phyloP scores from a whole-genome alignment of 2,329 filamentous ascomycete genomes.

The Ophioceras dolichostomum region DNA sequence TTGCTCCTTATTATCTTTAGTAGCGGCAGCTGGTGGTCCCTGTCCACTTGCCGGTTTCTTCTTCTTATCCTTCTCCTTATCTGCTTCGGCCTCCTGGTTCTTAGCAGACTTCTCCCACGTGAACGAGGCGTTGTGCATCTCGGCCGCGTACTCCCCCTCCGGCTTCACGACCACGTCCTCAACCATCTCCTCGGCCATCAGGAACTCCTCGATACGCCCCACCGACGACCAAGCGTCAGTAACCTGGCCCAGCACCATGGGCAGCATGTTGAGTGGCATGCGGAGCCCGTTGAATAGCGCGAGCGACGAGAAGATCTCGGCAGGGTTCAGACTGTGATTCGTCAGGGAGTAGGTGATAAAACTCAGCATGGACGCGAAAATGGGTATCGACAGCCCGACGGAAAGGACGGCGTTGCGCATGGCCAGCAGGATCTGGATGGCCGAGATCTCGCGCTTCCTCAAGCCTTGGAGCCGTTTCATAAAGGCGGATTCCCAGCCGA shows the following conservation, averaged over 20 bases:
- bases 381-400: conserved; percentile 72
- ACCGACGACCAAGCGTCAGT: conserved; percentile 83
- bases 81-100: conserved; percentile 39
- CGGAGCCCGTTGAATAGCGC: conserved; percentile 88
- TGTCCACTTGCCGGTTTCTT: conserved; percentile 22
- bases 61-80: conserved; percentile 32
- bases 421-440: conserved; percentile 73
- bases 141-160: conserved; percentile 56
- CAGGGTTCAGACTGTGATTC: conserved; percentile 57
- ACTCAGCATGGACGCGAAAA: conserved; percentile 89
- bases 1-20: conserved; percentile 15
- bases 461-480: conserved; percentile 63
- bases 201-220: conserved; percentile 75
- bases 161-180: conserved; percentile 50
- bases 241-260: conserved; percentile 76
- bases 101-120: conserved; percentile 92
- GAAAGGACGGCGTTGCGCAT: conserved; percentile 80
- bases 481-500: conserved; percentile 89
- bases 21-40: conserved; percentile 15
- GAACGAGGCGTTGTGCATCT: conserved; percentile 62
- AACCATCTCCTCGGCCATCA: conserved; percentile 72
- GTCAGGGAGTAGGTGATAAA: conserved; percentile 73
- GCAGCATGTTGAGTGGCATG: conserved; percentile 79
- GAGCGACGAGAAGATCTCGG: conserved; percentile 80
- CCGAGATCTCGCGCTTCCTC: conserved; percentile 61